Evolutionary conservation across 331 rosid species (phyloP), one percentile per base, ranked within the genome.

Genomic region (Acacia concinna): DNA sequence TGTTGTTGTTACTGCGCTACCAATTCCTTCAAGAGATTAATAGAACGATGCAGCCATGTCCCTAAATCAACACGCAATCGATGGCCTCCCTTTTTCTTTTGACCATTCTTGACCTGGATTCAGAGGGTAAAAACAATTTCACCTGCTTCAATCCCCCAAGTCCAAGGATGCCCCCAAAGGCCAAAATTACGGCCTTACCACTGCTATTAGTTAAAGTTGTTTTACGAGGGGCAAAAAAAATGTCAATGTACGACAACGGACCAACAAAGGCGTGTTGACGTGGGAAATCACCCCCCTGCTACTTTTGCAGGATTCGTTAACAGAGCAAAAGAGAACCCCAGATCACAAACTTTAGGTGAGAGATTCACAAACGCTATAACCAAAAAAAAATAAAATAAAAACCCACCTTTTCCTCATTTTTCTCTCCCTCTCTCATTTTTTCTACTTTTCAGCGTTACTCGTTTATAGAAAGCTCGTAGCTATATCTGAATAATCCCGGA

Each of bases 321-420:
- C 54, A 68, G 17, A 46, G 75, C 57, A 68, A 77, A 81, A 76
- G 32, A 8, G 47, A 80, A 79, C 67, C 68, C 78, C 28, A 77
- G 85, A 70, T 67, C 85, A 79, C 34, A 54, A 60, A 14, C n/a
- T 51, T 68, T 62, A 60, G 85, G 73, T 71, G 79, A 25, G 68
- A 54, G 78, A 76, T 34, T 41, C 75, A 82, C 62, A 38, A 38
- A 27, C 78, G 40, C 68, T 17, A 34, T 49, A 54, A 75, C 65
- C 57, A 77, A 40, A 1, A 40, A 40, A 5, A 5, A 35, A 35
- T 35, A 15, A 46, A 46, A 46, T n/a, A 44, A 77, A 11, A 11
- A 73, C 43, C 57, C 20, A 71, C 59, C 66, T 74, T 44, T 49
- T 56, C 20, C 27, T 18, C 9, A 15, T 40, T n/a, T 54, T 1